Percentiles rank a stretch among this genome's conserved stretches.
Evolutionary conservation across 2,329 filamentous ascomycete species (phyloP).

Genomic region (Colletotrichum coccodes): DNA sequence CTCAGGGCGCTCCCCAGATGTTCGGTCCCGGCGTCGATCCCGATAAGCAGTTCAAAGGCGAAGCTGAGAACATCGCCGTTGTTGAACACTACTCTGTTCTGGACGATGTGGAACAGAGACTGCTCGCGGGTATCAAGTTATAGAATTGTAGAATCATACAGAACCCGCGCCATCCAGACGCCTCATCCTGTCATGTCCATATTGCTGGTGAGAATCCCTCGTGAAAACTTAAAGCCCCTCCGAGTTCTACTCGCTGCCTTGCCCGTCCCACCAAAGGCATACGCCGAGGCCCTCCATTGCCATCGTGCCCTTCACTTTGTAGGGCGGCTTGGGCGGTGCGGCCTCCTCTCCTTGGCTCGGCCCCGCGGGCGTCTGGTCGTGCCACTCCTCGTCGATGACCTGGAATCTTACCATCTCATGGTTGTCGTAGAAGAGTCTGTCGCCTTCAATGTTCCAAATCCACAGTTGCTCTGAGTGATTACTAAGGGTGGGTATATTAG

Average conservation of each 20-base stretch:
- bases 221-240: background rate
- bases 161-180: constrained; percentile 1
- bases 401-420: constrained; percentile 90
- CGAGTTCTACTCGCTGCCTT: constrained; percentile 20
- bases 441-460: constrained; percentile 82
- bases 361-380: constrained; percentile 83
- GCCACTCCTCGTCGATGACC: constrained; percentile 89
- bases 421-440: constrained; percentile 86
- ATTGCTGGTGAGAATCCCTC: background rate
- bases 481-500: constrained; percentile 53
- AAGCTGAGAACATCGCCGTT: constrained; percentile 96
- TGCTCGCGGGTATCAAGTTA: constrained; percentile 68
- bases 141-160: constrained; percentile 39
- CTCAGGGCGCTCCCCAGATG: constrained; percentile 67
- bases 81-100: constrained; percentile 93
- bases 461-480: constrained; percentile 82
- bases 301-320: constrained; percentile 75
- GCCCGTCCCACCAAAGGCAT: constrained; percentile 71
- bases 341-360: constrained; percentile 71
- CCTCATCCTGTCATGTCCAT: background rate
- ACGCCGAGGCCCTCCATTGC: constrained; percentile 70
- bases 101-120: constrained; percentile 85
- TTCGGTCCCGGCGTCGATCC: constrained; percentile 94
- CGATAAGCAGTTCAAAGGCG: constrained; percentile 91
- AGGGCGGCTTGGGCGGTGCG: constrained; percentile 73